Base-by-base conservation (phyloP, 805 yeast species). In the Wickerhamiella slavikovae region DNA sequence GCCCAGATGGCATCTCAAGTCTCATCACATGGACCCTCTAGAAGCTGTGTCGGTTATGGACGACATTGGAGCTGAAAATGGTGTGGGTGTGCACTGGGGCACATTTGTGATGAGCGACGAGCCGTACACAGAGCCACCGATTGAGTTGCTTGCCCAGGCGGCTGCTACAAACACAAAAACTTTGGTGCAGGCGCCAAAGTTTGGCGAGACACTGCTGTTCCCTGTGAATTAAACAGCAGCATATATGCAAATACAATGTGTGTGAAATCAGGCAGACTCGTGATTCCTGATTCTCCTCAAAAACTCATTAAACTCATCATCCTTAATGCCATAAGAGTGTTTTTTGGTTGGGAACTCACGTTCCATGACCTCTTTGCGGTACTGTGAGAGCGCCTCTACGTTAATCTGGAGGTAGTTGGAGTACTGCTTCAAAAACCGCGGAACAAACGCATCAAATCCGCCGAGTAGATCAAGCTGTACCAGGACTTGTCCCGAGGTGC, bases 1-100 rank as follows among this genome's bases (percentile, higher is more conserved):
- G 40, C 96, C 96, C 1, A 68, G 75, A 41, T 79, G 93, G 93
- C 95, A 83, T 44, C 83, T 85, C 44, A 65, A 66, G 34, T 85
- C 94, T 3, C 65, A 93, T 40, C 96, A 85, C 46, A 76, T 73
- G 28, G 68, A 71, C 29, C 95, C 96, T 0, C 59, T 54, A 22
- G 96, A 85, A 43, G 70, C 83, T 8, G 37, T 77, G 3, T 57
- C 66, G 35, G 71, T 82, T 3, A 70, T 71, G 63, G 44, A 60
- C 11, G 77, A 73, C 37, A 43, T 80, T 33, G 53, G 62, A 4
- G 69, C 78, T 2, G 49, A 60, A 33, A 65, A 62, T 36, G 66
- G 78, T 52, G 65, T 75, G 29, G 96, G 96, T 1, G 80, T 85
- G 19, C 96, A 85, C 51, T 85, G 94, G 92, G 96, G 96, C 0